phyloP scores from a whole-genome alignment of 2,329 filamentous ascomycete species.

The Aureobasidium sp. region DNA sequence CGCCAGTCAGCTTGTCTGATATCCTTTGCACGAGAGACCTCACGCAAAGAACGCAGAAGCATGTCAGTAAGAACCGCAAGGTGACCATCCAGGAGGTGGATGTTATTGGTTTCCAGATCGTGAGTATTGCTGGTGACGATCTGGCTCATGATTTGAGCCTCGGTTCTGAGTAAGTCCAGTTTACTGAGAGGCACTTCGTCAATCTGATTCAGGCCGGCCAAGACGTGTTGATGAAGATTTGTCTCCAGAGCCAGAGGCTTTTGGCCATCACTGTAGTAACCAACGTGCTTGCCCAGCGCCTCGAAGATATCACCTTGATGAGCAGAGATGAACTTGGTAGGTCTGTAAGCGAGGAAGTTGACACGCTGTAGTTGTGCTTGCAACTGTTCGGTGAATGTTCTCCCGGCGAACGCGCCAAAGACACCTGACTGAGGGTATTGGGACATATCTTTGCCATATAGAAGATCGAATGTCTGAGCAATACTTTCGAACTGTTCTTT shows the following conservation, averaged over 20 bases:
- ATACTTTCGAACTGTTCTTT: constrained; percentile 38
- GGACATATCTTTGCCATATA: constrained; percentile 1
- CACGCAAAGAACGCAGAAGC: constrained; percentile 23
- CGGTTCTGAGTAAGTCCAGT: constrained; percentile 35
- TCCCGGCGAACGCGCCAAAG: background rate
- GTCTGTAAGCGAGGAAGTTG: constrained; percentile 6
- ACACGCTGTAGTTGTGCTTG: background rate
- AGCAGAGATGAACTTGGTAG: constrained; percentile 1
- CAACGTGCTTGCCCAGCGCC: constrained; percentile 5
- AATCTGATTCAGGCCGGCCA: constrained; percentile 2
- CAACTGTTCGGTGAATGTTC: background rate
- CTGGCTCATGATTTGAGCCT: constrained; percentile 33
- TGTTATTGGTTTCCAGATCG: constrained; percentile 23
- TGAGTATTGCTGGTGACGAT: constrained; percentile 29
- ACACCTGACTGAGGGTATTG: background rate
- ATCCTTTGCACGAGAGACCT: constrained; percentile 22
- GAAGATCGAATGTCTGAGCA: constrained; percentile 37
- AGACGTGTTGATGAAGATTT: constrained; percentile 1
- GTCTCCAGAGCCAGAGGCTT: constrained; percentile 1
- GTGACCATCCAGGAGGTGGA: constrained; percentile 21
- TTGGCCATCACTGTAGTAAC: constrained; percentile 3
- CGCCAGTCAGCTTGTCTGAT: constrained; percentile 9
- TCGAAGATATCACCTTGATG: background rate
- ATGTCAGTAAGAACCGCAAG: constrained; percentile 24
- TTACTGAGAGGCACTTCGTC: constrained; percentile 11